Evolutionary conservation across 169 alveolate species (phyloP), one percentile per base, ranked within the genome.

Genomic region (Cryptosporidium ubiquitum): DNA sequence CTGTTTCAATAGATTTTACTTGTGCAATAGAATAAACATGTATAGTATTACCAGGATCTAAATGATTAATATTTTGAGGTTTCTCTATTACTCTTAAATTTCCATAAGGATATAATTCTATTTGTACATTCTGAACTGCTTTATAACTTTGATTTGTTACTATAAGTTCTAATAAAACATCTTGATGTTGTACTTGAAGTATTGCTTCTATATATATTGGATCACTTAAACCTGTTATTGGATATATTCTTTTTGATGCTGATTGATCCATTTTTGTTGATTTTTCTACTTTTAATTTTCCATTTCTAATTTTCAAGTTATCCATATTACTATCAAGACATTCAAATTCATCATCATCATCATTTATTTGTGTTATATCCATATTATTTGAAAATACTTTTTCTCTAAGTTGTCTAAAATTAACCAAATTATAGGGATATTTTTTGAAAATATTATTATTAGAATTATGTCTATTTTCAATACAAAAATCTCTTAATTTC

Each of bases 191-290:
- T 49, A 97, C 95, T 64, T 94, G 95, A 23, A 97, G 93, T 49
- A 91, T 92, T 26, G 97, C 96, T 93, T 98, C 99, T 3, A 97
- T 96, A 93, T 95, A 98, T 18, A 98, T 92, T 12, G 98, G 98
- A 92, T 98, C 99, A 68, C 95, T 95, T 35, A 94, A 93, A 1
- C 98, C 98, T 5, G 99, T 95, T 55, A 96, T 85, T 20, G 91
- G 79, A 47, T 57, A 85, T 31, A 85, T 74, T 23, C 91, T 42
- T 33, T 64, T 79, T 14, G 40, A 64, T n/a, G 85, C 10, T 18
- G 58, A 73, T 23, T 31, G 49, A 20, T 44, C 37, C 12, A 3
- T 29, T 12, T 5, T 55, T 18, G 55, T 18, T 20, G 6, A 18
- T 74, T 20, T 23, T 20, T 23, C 20, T 18, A 49, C 40, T 31